Evolutionary conservation across 495 filamentous ascomycete species (phyloP).

Genomic region (Ascobolus immersus): DNA sequence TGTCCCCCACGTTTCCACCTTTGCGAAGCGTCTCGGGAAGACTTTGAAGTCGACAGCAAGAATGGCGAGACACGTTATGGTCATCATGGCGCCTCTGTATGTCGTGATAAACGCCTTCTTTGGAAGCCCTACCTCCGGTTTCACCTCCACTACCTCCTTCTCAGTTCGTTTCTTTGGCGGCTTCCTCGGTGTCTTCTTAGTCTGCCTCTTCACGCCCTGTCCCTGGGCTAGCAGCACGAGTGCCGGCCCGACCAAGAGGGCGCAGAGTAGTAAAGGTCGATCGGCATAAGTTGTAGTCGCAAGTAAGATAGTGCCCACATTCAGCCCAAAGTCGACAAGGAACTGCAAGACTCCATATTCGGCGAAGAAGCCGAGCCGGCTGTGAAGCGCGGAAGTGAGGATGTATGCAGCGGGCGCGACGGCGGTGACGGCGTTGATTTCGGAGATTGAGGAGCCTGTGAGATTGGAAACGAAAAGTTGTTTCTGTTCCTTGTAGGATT

Average conservation of each 20-base stretch:
- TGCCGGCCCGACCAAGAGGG: constrained; percentile 47
- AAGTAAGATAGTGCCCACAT: constrained; percentile 55
- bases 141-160: constrained; percentile 2
- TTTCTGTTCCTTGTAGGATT: constrained; percentile 64
- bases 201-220: constrained; percentile 9
- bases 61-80: constrained; percentile 78
- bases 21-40: constrained; percentile 85
- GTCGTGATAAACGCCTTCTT: constrained; percentile 75
- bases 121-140: constrained; percentile 30
- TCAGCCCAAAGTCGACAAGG: constrained; percentile 61
- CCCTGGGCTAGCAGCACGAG: constrained; percentile 20
- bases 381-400: constrained; percentile 75
- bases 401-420: constrained; percentile 63
- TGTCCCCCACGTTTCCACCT: constrained; percentile 95
- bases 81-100: constrained; percentile 75
- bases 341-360: constrained; percentile 41
- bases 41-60: constrained; percentile 88
- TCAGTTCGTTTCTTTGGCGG: neutral
- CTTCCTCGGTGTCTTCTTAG: constrained; percentile 6
- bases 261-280: constrained; percentile 45
- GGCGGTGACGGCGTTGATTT: constrained; percentile 66
- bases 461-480: constrained; percentile 88
- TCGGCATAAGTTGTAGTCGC: constrained; percentile 68
- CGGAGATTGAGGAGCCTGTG: constrained; percentile 53
- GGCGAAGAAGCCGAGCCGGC: constrained; percentile 60